Evolutionary conservation across 2,329 filamentous ascomycete genomes (phyloP).

Genomic region (Aspergillus transmontanensis): DNA sequence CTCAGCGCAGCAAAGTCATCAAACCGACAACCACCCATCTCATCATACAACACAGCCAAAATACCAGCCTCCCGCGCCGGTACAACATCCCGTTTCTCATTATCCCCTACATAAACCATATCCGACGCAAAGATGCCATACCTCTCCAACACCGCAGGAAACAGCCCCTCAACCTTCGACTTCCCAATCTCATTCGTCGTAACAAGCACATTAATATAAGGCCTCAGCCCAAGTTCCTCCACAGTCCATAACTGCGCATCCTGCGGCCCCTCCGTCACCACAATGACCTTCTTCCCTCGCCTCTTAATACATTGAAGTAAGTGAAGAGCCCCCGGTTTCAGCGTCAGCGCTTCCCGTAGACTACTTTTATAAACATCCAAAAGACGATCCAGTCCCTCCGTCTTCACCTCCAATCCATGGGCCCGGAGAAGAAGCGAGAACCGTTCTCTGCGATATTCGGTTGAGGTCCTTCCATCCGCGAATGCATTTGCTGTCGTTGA

Average conservation of each 20-base stretch:
- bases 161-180: conserved; percentile 37
- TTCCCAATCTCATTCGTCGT: conserved; percentile 36
- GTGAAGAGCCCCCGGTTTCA: conserved; percentile 41
- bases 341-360: conserved; percentile 25
- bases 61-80: conserved; percentile 28
- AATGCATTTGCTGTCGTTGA: conserved; percentile 45
- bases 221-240: conserved; percentile 30
- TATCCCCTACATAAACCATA: conserved; percentile 34
- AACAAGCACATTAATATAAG: conserved; percentile 33
- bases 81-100: conserved; percentile 27
- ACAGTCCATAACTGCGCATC: conserved; percentile 52
- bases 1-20: not conserved
- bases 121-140: conserved; percentile 22
- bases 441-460: conserved; percentile 46
- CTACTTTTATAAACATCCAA: conserved; percentile 17
- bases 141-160: conserved; percentile 25
- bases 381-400: conserved; percentile 15
- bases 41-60: conserved; percentile 17
- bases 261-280: conserved; percentile 53
- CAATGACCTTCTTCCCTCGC: conserved; percentile 42
- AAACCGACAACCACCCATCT: not conserved
- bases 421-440: conserved; percentile 38
- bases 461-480: conserved; percentile 47
- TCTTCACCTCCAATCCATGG: not conserved
- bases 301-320: conserved; percentile 39